These are phyloP conservation scores for Lumnitzera littorea DNA, from an alignment of 345 rosid species.

Conservation along the genomic window DNA sequence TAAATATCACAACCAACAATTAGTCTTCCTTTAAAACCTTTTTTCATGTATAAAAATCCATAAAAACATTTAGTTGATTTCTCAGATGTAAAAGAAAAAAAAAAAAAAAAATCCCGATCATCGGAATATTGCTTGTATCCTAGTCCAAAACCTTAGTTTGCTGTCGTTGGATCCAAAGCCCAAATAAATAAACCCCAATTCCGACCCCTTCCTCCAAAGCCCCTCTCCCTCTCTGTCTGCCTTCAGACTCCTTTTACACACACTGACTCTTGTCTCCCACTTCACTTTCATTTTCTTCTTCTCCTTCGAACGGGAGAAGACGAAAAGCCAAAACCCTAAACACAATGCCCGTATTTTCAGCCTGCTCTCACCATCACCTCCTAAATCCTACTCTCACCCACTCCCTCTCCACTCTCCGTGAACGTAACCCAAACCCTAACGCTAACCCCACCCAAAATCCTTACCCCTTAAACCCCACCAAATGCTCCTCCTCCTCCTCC, in stretches of 20 bases:
- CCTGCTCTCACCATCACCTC: constrained; percentile 6
- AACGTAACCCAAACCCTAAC: constrained; percentile 17
- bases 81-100: too few species aligned
- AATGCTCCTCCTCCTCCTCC: constrained; percentile 16
- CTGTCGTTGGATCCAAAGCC: too few species aligned
- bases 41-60: too few species aligned
- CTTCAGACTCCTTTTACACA: too few species aligned
- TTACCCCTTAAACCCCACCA: constrained; percentile 7
- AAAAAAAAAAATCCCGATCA: too few species aligned
- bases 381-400: constrained; percentile 9
- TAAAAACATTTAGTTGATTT: too few species aligned
- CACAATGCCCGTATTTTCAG: constrained; percentile 13
- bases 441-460: constrained; percentile 23
- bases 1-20: too few species aligned
- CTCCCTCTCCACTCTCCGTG: constrained; percentile 18
- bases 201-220: too few species aligned
- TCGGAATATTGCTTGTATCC: not conserved
- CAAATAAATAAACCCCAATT: too few species aligned
- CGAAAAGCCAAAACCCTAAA: not conserved
- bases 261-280: not conserved
- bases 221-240: too few species aligned
- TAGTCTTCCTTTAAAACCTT: too few species aligned
- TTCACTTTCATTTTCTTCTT: not conserved
- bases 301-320: not conserved
- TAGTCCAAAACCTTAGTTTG: not conserved